These are phyloP conservation scores for bread wheat (Triticum aestivum) DNA, from an alignment of 176 grass and related monocot species.

Conservation along the genomic window IWGSC_CS_RefSeq_v2.1 NC_057804.1:344626755-344627254, in stretches of 20 bases:
- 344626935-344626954: not conserved
- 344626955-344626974: not conserved
- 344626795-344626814: not conserved
- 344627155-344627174: conserved; percentile 6
- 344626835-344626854: not conserved
- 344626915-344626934: not conserved
- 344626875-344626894: conserved; percentile 5
- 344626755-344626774: conserved; percentile 49
- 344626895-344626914: conserved; percentile 9
- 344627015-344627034: not conserved
- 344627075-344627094: not conserved
- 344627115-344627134: conserved; percentile 10
- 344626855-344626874: not conserved
- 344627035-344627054: conserved; percentile 16
- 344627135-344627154: conserved; percentile 6
- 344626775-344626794: conserved; percentile 37
- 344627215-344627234: not conserved
- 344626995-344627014: not conserved
- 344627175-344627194: conserved; percentile 20
- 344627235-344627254: not conserved
- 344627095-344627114: not conserved
- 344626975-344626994: not conserved
- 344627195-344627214: conserved; percentile 8
- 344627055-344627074: not conserved
- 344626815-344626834: not conserved